Percentiles rank a stretch among this genome's conserved stretches.
Conservation (phyloP, 768 basidiomycete species). For the Roridomyces roridus region DNA sequence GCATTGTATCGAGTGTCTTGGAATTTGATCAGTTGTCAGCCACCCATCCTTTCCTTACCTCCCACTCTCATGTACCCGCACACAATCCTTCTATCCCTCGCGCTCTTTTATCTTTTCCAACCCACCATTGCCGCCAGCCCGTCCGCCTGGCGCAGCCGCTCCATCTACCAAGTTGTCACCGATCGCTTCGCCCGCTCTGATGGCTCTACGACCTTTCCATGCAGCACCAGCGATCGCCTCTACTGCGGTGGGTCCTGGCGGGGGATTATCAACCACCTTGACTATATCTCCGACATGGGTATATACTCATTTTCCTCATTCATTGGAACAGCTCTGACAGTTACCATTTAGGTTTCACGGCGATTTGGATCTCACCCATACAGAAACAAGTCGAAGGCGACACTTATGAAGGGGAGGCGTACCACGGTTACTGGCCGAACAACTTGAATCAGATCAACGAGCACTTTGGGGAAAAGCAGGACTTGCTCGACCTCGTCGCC, state of each 20-base stretch:
- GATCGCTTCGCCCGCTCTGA: conserved; percentile 63
- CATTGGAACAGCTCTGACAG: too few species aligned
- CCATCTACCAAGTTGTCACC: conserved; percentile 62
- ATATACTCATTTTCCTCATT: too few species aligned
- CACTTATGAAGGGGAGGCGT: conserved; percentile 63
- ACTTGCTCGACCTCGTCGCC: conserved; percentile 56
- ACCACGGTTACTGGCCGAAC: conserved; percentile 55
- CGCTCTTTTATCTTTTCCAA: conserved; percentile 19
- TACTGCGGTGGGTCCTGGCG: conserved; percentile 69
- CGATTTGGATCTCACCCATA: conserved; percentile 70
- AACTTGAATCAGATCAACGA: conserved; percentile 59
- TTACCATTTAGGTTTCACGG: conserved; percentile 51
- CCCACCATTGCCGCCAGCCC: conserved; percentile 45
- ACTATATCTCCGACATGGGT: conserved; percentile 64
- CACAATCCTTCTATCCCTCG: conserved; percentile 26
- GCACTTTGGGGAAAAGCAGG: conserved; percentile 61
- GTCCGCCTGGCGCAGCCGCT: conserved; percentile 57
- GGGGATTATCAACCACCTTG: conserved; percentile 57
- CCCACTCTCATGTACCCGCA: neutral
- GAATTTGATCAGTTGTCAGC: too few species aligned
- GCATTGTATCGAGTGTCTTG: too few species aligned
- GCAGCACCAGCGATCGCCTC: conserved; percentile 51
- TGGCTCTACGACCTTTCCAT: conserved; percentile 44
- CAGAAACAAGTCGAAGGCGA: conserved; percentile 57
- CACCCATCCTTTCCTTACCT: neutral